Percentiles rank a stretch among this genome's conserved stretches.
These are phyloP conservation scores for Citrus hindsii DNA, from an alignment of 345 rosid genomes.

Conservation along the genomic window DNA sequence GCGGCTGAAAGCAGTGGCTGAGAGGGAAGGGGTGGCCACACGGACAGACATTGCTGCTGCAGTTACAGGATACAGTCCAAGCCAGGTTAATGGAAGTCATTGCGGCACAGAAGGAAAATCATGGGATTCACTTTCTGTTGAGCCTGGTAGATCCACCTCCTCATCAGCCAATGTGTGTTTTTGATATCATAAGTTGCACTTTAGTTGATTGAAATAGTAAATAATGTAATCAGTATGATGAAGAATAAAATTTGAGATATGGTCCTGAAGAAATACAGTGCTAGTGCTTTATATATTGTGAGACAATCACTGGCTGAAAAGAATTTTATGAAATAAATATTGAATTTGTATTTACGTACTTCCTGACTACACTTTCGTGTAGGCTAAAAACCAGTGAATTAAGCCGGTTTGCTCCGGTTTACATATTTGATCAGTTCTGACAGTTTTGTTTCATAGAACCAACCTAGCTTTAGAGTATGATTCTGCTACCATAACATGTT, in stretches of 20 bases:
- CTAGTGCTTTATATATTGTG: not conserved
- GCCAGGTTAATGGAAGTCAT: slow-evolving; percentile 18
- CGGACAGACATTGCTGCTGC: slow-evolving; percentile 27
- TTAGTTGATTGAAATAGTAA: not conserved
- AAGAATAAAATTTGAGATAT: not conserved
- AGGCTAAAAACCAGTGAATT: too few species aligned
- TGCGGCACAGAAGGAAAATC: slow-evolving; percentile 35
- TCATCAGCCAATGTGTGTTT: slow-evolving; percentile 40
- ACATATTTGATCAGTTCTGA: too few species aligned
- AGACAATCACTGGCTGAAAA: not conserved
- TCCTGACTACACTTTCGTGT: too few species aligned
- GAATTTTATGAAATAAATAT: too few species aligned
- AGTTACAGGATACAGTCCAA: slow-evolving; percentile 15
- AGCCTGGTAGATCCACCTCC: slow-evolving; percentile 12
- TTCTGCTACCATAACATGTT: too few species aligned
- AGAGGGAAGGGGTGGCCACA: slow-evolving; percentile 17
- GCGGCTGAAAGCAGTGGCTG: slow-evolving; percentile 48
- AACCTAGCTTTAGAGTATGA: too few species aligned
- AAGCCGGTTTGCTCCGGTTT: too few species aligned
- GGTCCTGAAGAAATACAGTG: not conserved
- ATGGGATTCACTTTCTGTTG: slow-evolving; percentile 15
- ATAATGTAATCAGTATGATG: not conserved
- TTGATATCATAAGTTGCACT: slow-evolving; percentile 11
- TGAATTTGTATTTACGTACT: too few species aligned
- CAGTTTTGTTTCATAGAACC: too few species aligned